Conservation (phyloP, 2,329 filamentous ascomycete genomes). For the Eutypella sp. region DNA sequence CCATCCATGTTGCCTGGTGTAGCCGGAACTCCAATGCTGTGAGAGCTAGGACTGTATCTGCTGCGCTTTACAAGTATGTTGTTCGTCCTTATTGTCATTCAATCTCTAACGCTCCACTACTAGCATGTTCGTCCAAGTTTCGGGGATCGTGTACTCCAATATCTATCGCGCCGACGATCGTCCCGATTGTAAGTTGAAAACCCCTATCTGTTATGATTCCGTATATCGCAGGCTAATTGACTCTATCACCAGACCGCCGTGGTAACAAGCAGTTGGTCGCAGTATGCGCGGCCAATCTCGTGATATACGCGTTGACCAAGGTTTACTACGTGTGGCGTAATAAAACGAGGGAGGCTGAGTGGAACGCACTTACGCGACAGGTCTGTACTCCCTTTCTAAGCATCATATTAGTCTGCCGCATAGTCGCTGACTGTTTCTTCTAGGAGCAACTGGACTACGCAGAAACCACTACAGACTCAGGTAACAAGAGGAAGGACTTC, state of each 20-base stretch:
- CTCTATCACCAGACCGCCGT: slow-evolving; percentile 23
- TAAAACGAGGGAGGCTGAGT: slow-evolving; percentile 19
- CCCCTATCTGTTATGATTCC: not conserved
- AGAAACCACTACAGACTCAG: slow-evolving; percentile 16
- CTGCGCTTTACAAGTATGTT: slow-evolving; percentile 31
- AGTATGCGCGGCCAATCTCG: slow-evolving; percentile 27
- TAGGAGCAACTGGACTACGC: slow-evolving; percentile 16
- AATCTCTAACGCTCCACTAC: not conserved
- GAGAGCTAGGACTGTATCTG: slow-evolving; percentile 32
- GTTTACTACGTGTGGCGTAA: slow-evolving; percentile 36
- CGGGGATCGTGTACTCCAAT: slow-evolving; percentile 40
- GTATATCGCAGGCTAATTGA: not conserved
- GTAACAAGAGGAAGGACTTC: slow-evolving; percentile 19
- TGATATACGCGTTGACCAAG: slow-evolving; percentile 31
- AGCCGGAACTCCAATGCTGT: slow-evolving; percentile 34
- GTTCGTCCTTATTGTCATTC: not conserved
- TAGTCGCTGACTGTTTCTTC: not conserved
- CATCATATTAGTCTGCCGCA: slow-evolving; percentile 2
- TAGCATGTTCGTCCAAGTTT: slow-evolving; percentile 40
- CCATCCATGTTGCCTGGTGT: slow-evolving; percentile 34
- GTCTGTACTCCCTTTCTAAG: not conserved
- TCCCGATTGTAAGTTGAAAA: slow-evolving; percentile 27
- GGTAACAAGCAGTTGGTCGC: slow-evolving; percentile 32
- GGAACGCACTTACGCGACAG: slow-evolving; percentile 15
- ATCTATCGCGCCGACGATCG: slow-evolving; percentile 44